Percentiles rank a stretch among this genome's conserved stretches.
phyloP scores from a whole-genome alignment of 2,329 filamentous ascomycete genomes.

The Microdochium bolleyi region DNA sequence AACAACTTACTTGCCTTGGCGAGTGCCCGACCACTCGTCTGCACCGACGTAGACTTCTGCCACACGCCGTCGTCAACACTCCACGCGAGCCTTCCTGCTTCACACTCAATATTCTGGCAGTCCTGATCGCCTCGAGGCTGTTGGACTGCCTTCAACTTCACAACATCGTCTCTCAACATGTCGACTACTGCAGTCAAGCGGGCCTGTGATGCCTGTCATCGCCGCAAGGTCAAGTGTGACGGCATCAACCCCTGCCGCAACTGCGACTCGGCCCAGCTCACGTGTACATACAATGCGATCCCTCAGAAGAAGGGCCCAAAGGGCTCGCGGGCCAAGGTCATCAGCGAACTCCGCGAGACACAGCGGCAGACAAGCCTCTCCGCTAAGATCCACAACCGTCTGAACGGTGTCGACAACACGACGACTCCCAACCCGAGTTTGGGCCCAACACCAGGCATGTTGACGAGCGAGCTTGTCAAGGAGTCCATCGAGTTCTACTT shows the following conservation, averaged over 20 bases:
- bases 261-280: conserved; percentile 57
- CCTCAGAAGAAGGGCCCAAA: conserved; percentile 73
- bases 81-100: neutral
- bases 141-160: neutral
- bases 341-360: conserved; percentile 63
- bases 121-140: neutral
- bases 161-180: neutral
- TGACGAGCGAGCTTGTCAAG: conserved; percentile 56
- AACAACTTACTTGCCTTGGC: neutral
- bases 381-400: conserved; percentile 51
- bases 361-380: conserved; percentile 59
- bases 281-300: conserved; percentile 67
- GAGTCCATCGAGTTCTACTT: conserved; percentile 63
- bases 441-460: conserved; percentile 49
- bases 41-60: neutral
- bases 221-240: conserved; percentile 68
- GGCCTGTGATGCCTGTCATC: conserved; percentile 67
- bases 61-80: too few relatives aligned
- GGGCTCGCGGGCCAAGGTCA: conserved; percentile 66
- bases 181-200: conserved; percentile 13
- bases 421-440: conserved; percentile 34
- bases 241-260: conserved; percentile 64
- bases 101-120: neutral
- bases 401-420: conserved; percentile 45
- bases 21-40: neutral